Evolutionary conservation across 805 yeast species (phyloP).

Genomic region (Wickerhamiella domercqiae): DNA sequence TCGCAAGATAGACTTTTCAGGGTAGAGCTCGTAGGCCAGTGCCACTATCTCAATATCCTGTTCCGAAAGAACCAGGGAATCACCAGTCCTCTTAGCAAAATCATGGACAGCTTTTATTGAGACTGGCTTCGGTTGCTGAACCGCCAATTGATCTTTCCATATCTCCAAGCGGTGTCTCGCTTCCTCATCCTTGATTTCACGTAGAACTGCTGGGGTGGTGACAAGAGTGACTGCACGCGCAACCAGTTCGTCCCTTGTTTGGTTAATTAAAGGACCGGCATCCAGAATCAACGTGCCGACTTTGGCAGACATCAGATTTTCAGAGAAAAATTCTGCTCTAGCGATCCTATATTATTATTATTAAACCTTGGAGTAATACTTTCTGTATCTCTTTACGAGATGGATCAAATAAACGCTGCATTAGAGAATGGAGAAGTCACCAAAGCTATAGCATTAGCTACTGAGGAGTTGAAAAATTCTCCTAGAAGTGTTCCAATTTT

Average conservation of each 20-base stretch:
- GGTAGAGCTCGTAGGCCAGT: conserved; percentile 58
- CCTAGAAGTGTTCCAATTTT: conserved; percentile 10
- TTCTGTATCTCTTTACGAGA: background rate
- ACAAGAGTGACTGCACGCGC: conserved; percentile 55
- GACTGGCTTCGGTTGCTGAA: conserved; percentile 60
- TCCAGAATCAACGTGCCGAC: conserved; percentile 57
- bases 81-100: conserved; percentile 85
- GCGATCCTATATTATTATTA: background rate
- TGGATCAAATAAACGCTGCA: conserved; percentile 5
- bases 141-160: conserved; percentile 62
- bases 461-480: conserved; percentile 4
- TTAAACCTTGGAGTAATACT: background rate
- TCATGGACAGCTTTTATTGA: conserved; percentile 50
- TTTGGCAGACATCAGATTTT: conserved; percentile 4
- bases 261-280: conserved; percentile 90
- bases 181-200: conserved; percentile 74
- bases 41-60: conserved; percentile 92
- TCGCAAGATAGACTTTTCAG: conserved; percentile 14
- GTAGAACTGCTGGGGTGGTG: conserved; percentile 84
- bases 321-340: background rate
- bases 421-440: conserved; percentile 6
- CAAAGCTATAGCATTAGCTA: conserved; percentile 7
- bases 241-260: conserved; percentile 57
- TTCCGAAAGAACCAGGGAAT: conserved; percentile 67
- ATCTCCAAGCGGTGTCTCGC: conserved; percentile 63